These are phyloP conservation scores for Lasiodiplodia gonubiensis DNA, from an alignment of 2,329 filamentous ascomycete genomes.

Conservation along the genomic window DNA sequence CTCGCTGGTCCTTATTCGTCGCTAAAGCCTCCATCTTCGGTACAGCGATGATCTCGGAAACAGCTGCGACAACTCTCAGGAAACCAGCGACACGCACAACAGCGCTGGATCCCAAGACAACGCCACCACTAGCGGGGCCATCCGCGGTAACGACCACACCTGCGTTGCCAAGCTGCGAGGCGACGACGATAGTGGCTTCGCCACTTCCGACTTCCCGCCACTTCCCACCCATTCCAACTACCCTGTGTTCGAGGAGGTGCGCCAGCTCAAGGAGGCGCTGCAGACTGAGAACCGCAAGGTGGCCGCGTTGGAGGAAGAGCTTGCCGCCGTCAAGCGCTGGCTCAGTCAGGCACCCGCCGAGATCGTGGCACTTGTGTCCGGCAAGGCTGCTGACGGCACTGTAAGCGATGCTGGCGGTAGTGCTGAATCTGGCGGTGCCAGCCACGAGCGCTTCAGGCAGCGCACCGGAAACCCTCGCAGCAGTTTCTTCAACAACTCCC, in stretches of 20 bases:
- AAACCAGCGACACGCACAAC: background rate
- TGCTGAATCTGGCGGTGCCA: background rate
- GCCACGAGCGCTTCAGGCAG: background rate
- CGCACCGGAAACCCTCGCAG: background rate
- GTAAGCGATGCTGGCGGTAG: background rate
- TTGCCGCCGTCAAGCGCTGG: constrained; percentile 1
- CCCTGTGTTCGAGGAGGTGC: background rate
- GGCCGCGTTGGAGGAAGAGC: background rate
- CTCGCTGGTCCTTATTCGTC: background rate
- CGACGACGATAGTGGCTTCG: background rate
- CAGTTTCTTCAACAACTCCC: background rate
- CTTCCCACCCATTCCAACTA: background rate
- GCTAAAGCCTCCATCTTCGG: background rate
- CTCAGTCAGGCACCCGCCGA: background rate
- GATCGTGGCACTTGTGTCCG: background rate
- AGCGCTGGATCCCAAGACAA: background rate
- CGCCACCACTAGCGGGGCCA: background rate
- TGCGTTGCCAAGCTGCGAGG: background rate
- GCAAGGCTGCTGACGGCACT: background rate
- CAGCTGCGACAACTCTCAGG: background rate
- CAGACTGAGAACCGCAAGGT: too few species aligned
- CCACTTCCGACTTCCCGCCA: background rate
- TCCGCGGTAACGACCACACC: background rate
- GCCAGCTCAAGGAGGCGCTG: background rate
- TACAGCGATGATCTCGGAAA: background rate